These are phyloP conservation scores for Nemania sp. DNA, from an alignment of 2,329 filamentous ascomycete genomes.

Conservation along the genomic window DNA sequence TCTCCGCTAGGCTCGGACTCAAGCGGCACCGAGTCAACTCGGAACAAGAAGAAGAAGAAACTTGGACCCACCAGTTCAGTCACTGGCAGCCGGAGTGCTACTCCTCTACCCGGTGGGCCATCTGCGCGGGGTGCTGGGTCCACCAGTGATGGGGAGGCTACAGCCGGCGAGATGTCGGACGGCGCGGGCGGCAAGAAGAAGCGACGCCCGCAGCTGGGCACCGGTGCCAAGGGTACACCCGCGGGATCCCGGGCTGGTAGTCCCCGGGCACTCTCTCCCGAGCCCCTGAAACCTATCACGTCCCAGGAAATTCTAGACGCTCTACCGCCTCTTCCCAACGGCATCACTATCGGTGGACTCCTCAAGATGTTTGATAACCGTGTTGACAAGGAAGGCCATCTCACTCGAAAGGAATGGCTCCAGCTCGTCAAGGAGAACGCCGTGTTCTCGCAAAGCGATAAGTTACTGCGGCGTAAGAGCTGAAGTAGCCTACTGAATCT, in stretches of 20 bases:
- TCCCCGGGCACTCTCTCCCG: slow-evolving; percentile 50
- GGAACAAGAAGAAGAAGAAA: slow-evolving; percentile 72
- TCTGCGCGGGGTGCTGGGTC: slow-evolving; percentile 58
- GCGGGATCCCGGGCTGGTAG: slow-evolving; percentile 65
- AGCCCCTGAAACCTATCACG: slow-evolving; percentile 45
- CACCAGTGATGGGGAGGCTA: slow-evolving; percentile 74
- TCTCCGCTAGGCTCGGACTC: slow-evolving; percentile 89
- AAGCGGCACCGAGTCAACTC: slow-evolving; percentile 85
- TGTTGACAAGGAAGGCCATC: slow-evolving; percentile 56
- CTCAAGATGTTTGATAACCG: slow-evolving; percentile 59
- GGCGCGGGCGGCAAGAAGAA: slow-evolving; percentile 50
- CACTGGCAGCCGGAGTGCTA: slow-evolving; percentile 58
- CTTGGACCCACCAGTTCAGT: slow-evolving; percentile 46
- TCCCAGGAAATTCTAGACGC: slow-evolving; percentile 59
- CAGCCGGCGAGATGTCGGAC: slow-evolving; percentile 69
- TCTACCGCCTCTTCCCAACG: slow-evolving; percentile 53
- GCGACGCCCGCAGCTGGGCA: slow-evolving; percentile 54
- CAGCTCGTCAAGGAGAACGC: slow-evolving; percentile 61
- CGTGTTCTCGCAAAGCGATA: slow-evolving; percentile 59
- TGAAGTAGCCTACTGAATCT: slow-evolving; percentile 21
- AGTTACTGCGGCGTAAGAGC: slow-evolving; percentile 53
- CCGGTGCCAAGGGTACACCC: slow-evolving; percentile 55
- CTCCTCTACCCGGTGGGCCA: slow-evolving; percentile 56
- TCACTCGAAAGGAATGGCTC: slow-evolving; percentile 61
- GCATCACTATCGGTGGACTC: slow-evolving; percentile 59